Evolutionary conservation across 2,329 filamentous ascomycete species (phyloP).

Genomic region (Eurotiales sp.): DNA sequence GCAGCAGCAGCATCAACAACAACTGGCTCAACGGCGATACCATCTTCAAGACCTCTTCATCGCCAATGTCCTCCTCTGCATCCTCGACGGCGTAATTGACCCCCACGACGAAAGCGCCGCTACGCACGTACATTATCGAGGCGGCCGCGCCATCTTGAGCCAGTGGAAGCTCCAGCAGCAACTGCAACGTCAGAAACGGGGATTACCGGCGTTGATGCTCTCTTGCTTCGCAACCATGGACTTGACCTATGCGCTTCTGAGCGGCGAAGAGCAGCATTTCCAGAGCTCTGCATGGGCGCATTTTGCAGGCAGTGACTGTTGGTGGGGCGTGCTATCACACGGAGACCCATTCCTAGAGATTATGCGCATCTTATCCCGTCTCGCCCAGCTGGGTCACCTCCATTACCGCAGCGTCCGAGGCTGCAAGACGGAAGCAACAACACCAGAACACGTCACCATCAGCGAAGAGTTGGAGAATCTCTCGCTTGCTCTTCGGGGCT

Average conservation of each 20-base stretch:
- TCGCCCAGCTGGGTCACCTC: slow-evolving; percentile 14
- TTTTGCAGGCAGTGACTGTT: slow-evolving; percentile 39
- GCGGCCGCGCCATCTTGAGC: slow-evolving; percentile 35
- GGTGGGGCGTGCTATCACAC: slow-evolving; percentile 35
- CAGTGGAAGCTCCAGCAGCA: slow-evolving; percentile 18
- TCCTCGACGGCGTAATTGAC: slow-evolving; percentile 41
- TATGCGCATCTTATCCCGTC: slow-evolving; percentile 17
- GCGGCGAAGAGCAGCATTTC: slow-evolving; percentile 37
- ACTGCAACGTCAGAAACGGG: slow-evolving; percentile 14
- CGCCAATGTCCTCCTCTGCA: slow-evolving; percentile 43
- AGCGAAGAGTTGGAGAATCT: slow-evolving; percentile 5
- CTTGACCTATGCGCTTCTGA: slow-evolving; percentile 41
- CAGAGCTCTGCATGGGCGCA: slow-evolving; percentile 36
- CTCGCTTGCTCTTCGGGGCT: slow-evolving; percentile 6
- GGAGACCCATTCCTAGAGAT: slow-evolving; percentile 16
- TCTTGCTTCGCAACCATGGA: slow-evolving; percentile 46
- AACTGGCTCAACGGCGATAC: slow-evolving; percentile 9
- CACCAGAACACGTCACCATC: neutral
- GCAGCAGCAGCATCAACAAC: too few species aligned
- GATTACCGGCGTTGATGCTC: slow-evolving; percentile 31
- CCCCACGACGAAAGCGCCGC: slow-evolving; percentile 29
- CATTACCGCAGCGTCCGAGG: too few species aligned
- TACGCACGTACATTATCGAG: slow-evolving; percentile 33
- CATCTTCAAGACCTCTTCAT: slow-evolving; percentile 36
- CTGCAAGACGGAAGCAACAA: neutral